Conservation (phyloP, 768 basidiomycete species). For the Tulasnella sp. region DNA sequence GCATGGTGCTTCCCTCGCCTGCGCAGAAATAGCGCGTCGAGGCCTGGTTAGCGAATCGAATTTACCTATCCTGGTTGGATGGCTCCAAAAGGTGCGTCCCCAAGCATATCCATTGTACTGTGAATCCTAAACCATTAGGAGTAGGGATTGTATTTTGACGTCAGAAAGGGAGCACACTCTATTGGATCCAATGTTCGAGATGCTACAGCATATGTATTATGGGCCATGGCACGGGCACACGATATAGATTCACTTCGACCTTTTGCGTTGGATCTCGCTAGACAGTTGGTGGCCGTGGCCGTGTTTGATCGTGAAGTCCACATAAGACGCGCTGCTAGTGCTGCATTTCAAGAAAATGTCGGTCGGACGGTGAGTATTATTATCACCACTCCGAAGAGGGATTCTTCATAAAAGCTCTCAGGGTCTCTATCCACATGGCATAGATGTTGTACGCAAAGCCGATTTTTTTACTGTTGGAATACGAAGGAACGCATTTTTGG, state of each 20-base stretch:
- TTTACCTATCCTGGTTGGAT: slow-evolving; percentile 53
- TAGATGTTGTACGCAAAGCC: slow-evolving; percentile 79
- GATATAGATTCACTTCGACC: slow-evolving; percentile 44
- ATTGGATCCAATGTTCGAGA: slow-evolving; percentile 92
- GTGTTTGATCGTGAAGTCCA: slow-evolving; percentile 89
- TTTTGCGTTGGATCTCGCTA: slow-evolving; percentile 53
- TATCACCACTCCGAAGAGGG: background rate
- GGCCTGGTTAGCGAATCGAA: slow-evolving; percentile 49
- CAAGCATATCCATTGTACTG: background rate
- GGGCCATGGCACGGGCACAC: slow-evolving; percentile 82
- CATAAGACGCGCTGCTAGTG: slow-evolving; percentile 89
- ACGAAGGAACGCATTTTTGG: slow-evolving; percentile 69
- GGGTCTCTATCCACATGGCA: slow-evolving; percentile 87
- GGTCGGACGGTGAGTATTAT: slow-evolving; percentile 60
- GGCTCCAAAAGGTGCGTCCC: slow-evolving; percentile 59
- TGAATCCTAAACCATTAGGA: background rate
- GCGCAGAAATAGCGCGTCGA: slow-evolving; percentile 83
- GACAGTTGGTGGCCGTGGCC: slow-evolving; percentile 60
- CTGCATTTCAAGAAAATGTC: slow-evolving; percentile 94
- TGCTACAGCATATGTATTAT: slow-evolving; percentile 84
- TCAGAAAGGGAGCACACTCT: slow-evolving; percentile 83
- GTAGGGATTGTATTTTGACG: slow-evolving; percentile 84
- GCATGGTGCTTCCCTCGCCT: slow-evolving; percentile 89
- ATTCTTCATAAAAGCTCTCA: slow-evolving; percentile 23
- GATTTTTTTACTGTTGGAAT: slow-evolving; percentile 93